A percentile compares a stretch with the other conserved stretches of the same genome.
Evolutionary conservation across 2,329 filamentous ascomycete species (phyloP).

Genomic region (Botrytis squamosa): DNA sequence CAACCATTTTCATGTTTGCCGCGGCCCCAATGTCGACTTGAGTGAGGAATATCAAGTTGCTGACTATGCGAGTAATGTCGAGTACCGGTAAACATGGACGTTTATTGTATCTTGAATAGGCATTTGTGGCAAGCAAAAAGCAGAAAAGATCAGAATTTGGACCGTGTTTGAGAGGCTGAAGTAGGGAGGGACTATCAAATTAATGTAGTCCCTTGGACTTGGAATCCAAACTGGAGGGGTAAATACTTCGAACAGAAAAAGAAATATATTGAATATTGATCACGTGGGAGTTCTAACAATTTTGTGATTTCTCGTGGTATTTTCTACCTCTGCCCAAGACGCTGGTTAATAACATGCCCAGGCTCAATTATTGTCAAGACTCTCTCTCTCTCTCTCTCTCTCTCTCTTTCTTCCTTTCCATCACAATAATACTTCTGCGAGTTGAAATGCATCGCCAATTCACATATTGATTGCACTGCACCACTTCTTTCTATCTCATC

Average conservation of each 20-base stretch:
- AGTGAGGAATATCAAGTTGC: background rate
- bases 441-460: background rate
- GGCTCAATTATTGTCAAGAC: too few species aligned
- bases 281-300: background rate
- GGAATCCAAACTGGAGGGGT: slow-evolving; percentile 2
- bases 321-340: background rate
- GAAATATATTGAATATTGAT: background rate
- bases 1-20: background rate
- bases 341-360: background rate
- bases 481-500: background rate
- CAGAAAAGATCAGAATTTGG: background rate
- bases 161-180: background rate
- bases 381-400: too few species aligned
- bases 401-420: background rate
- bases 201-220: background rate
- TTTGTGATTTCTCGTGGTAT: background rate
- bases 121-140: background rate
- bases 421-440: background rate
- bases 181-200: background rate
- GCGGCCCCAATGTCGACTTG: background rate
- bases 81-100: background rate
- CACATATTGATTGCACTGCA: background rate
- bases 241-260: background rate
- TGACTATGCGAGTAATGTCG: background rate
- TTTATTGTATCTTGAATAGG: background rate